Evolutionary conservation across 1,139 yeast genomes (phyloP), one percentile per base, ranked within the genome.

Genomic region (Lodderomyces pseudojiufengensis): DNA sequence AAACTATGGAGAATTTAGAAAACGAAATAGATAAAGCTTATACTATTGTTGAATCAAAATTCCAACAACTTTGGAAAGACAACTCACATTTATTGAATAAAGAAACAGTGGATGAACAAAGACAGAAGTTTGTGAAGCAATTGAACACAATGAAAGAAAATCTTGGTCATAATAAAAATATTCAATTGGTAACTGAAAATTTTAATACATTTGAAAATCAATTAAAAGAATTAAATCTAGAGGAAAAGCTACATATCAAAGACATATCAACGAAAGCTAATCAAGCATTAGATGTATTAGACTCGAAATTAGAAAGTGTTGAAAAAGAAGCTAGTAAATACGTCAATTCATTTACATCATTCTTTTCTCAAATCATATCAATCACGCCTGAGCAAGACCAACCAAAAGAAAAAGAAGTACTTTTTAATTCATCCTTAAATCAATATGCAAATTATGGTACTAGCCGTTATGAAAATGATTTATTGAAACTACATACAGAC

Each of bases 281-380:
- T 47, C 50, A 53, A 35, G 80, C 81, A 34, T 65, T 84, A 41
- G 90, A 84, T 49, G 67, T 70, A 5, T 65, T 84, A 38, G 95
- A 84, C 53, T 65, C 74, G 18, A 84, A 77, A 44, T 64, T 85
- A 35, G 95, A 82, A 47, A 65, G 66, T 38, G 76, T 84, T 8
- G 95, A 82, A 51, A 72, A 71, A 41, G 66, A 67, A 31, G 87
- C 92, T 0, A 76, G 82, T 0, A 67, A 68, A 23, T 79, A 78
- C 44, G 76, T 80, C 10, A 57, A 65, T 29, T 76, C 71, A 50
- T 63, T 84, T 40, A 75, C 88, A 3, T 67, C 77, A 4, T 73
- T 82, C 46, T 64, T 83, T 35, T 68, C 77, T 29, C 75, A 65
- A 4, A 71, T 80, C 4, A 73, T 78, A 5, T 49, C 68, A 1